Evolutionary conservation across 1,284 basidiomycete genomes (phyloP).

Genomic region (Cryptococcus deneoformans): DNA sequence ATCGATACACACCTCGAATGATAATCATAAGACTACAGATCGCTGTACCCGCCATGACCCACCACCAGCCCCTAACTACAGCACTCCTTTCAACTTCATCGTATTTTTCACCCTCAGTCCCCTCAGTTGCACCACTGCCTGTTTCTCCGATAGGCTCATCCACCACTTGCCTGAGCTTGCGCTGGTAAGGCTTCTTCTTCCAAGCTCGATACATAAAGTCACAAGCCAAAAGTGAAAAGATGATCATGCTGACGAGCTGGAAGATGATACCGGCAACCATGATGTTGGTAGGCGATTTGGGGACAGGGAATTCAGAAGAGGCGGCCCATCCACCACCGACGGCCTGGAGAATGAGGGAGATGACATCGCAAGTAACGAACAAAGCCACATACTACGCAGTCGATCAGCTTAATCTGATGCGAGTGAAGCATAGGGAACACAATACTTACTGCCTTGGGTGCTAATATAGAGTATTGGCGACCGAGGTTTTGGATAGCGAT

Average conservation of each 20-base stretch:
- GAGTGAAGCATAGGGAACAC: too few relatives aligned
- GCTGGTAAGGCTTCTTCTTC: conserved; percentile 16
- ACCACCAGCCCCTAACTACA: conserved; percentile 5
- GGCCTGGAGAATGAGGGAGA: conserved; percentile 49
- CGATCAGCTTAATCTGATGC: neutral
- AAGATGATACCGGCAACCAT: conserved; percentile 49
- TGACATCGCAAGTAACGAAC: conserved; percentile 47
- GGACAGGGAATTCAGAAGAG: conserved; percentile 5
- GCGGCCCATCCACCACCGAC: conserved; percentile 48
- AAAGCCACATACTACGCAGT: conserved; percentile 34
- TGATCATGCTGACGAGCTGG: conserved; percentile 40
- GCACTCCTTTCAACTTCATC: too few relatives aligned
- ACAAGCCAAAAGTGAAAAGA: conserved; percentile 34
- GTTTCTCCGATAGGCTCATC: too few relatives aligned
- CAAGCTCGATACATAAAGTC: conserved; percentile 33
- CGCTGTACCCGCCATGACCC: conserved; percentile 4
- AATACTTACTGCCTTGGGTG: conserved; percentile 18
- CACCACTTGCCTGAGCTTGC: too few relatives aligned
- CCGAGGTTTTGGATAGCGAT: conserved; percentile 39
- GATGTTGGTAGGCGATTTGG: conserved; percentile 30
- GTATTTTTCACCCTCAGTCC: too few relatives aligned
- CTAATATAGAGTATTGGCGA: conserved; percentile 35
- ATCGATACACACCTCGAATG: conserved; percentile 13
- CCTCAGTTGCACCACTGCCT: too few relatives aligned
- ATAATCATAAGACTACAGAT: conserved; percentile 10